Conservation (phyloP, 2,329 filamentous ascomycete genomes). For the Drechmeria coniospora region DNA sequence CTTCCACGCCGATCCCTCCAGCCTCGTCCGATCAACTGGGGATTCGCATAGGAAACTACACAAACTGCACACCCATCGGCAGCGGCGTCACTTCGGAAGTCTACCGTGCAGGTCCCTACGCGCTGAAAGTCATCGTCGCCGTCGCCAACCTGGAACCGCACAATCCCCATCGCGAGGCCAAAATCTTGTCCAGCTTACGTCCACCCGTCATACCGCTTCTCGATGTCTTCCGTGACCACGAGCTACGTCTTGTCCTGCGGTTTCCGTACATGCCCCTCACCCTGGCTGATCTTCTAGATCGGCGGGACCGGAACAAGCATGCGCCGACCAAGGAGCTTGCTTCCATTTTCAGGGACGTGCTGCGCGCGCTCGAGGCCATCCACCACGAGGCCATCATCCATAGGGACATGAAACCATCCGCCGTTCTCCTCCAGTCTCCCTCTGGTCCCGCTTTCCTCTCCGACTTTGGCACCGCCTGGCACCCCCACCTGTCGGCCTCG, state of each 20-base stretch:
- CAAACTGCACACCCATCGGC: constrained; percentile 37
- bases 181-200: constrained; percentile 48
- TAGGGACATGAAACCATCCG: constrained; percentile 86
- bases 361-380: constrained; percentile 54
- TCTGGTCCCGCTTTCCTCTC: constrained; percentile 63
- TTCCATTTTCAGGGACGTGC: constrained; percentile 47
- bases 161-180: constrained; percentile 63
- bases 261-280: constrained; percentile 74
- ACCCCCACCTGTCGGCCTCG: constrained; percentile 37
- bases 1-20: too few relatives aligned
- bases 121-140: constrained; percentile 75
- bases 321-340: constrained; percentile 16
- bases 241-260: constrained; percentile 58
- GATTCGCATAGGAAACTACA: constrained; percentile 36
- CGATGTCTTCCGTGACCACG: constrained; percentile 56
- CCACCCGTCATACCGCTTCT: constrained; percentile 50
- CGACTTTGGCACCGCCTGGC: constrained; percentile 90
- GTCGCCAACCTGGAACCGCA: constrained; percentile 64
- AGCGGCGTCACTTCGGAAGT: constrained; percentile 70
- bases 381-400: constrained; percentile 72
- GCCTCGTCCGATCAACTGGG: constrained; percentile 10
- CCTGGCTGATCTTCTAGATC: constrained; percentile 50
- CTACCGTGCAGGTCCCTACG: constrained; percentile 50
- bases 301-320: constrained; percentile 4
- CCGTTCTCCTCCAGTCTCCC: constrained; percentile 56